phyloP scores from a whole-genome alignment of 2,329 filamentous ascomycete species.

The Epichloe sylvatica region DNA sequence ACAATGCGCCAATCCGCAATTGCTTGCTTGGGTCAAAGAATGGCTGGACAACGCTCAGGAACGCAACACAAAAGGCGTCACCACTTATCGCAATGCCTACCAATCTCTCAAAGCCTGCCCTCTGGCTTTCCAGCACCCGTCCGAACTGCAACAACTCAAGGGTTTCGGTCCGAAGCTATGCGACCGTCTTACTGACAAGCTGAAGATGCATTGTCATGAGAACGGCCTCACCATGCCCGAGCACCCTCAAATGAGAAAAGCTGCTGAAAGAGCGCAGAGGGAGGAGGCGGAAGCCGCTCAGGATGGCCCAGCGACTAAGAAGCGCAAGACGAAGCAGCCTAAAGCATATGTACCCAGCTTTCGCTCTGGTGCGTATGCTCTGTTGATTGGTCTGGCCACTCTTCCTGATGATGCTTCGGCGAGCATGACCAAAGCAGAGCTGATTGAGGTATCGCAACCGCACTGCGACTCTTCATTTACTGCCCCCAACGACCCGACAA shows the following conservation, averaged over 20 bases:
- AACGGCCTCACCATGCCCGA: slow-evolving; percentile 57
- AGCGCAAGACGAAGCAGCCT: slow-evolving; percentile 39
- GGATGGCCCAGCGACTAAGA: slow-evolving; percentile 28
- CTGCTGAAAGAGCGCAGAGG: slow-evolving; percentile 15
- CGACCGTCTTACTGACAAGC: slow-evolving; percentile 48
- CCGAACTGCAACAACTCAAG: slow-evolving; percentile 56
- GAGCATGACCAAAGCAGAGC: slow-evolving; percentile 52
- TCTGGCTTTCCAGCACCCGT: slow-evolving; percentile 55
- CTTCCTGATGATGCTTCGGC: slow-evolving; percentile 36
- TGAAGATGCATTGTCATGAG: slow-evolving; percentile 47
- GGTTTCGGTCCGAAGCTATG: slow-evolving; percentile 62
- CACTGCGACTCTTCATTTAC: slow-evolving; percentile 63
- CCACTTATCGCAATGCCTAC: slow-evolving; percentile 63
- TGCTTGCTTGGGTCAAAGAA: slow-evolving; percentile 62
- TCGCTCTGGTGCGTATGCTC: slow-evolving; percentile 61
- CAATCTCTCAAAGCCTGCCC: slow-evolving; percentile 65
- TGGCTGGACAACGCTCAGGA: slow-evolving; percentile 59
- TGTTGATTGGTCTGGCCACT: slow-evolving; percentile 52
- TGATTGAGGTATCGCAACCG: slow-evolving; percentile 56
- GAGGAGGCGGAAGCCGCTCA: slow-evolving; percentile 23
- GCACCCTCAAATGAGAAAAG: slow-evolving; percentile 33
- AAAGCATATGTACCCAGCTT: slow-evolving; percentile 59
- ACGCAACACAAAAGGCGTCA: slow-evolving; percentile 54
- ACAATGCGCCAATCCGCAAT: slow-evolving; percentile 52
- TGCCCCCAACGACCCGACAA: slow-evolving; percentile 49